phyloP scores from a whole-genome alignment of 2,329 filamentous ascomycete species.

The Aulographum hederae region DNA sequence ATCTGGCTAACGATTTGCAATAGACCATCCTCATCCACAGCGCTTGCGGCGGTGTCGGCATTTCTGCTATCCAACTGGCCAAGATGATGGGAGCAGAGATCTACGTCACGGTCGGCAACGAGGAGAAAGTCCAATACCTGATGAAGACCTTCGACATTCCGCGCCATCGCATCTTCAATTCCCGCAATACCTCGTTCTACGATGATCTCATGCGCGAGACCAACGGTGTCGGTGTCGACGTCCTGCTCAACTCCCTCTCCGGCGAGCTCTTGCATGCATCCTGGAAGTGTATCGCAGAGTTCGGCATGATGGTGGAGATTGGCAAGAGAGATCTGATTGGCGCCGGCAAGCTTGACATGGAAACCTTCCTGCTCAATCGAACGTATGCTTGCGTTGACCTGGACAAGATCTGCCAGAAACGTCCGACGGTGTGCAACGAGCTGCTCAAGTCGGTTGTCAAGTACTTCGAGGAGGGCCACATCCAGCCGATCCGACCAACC shows the following conservation, averaged over 20 bases:
- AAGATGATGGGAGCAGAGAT: conserved; percentile 11
- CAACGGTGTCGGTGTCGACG: conserved; percentile 14
- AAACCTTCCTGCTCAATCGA: background rate
- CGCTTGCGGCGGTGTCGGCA: conserved; percentile 14
- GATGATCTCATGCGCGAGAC: conserved; percentile 11
- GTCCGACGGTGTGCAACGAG: background rate
- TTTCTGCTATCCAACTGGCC: conserved; percentile 12
- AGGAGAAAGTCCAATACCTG: conserved; percentile 11
- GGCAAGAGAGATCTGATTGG: background rate
- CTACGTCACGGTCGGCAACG: conserved; percentile 12
- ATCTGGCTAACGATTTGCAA: background rate
- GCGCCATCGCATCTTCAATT: conserved; percentile 15
- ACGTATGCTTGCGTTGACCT: background rate
- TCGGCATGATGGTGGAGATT: conserved; percentile 2
- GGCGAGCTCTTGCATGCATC: background rate
- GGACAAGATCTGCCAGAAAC: background rate
- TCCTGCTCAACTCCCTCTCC: conserved; percentile 14
- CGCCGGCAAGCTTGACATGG: background rate
- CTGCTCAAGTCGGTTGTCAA: too few relatives aligned
- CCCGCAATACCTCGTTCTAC: conserved; percentile 12
- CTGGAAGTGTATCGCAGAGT: conserved; percentile 2
- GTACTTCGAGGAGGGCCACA: too few relatives aligned
- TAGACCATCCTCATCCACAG: conserved; percentile 16
- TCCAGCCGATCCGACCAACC: too few relatives aligned
- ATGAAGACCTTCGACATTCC: conserved; percentile 11